Evolutionary conservation across 2,329 filamentous ascomycete species (phyloP), one percentile per base, ranked within the genome.

Genomic region (Microthyrium microscopicum): DNA sequence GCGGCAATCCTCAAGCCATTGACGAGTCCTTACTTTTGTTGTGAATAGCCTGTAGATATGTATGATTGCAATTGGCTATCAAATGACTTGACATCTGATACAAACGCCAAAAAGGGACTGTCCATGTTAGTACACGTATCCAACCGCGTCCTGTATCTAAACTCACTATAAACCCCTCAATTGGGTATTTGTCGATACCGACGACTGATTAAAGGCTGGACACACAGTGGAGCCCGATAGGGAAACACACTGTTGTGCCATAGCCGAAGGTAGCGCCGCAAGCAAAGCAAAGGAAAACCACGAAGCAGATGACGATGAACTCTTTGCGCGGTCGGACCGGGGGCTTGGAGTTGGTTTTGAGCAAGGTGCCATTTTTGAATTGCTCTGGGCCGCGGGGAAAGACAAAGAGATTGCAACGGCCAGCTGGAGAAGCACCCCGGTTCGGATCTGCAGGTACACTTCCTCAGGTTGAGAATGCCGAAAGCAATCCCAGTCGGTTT

Each of bases 21-120:
- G 33, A 19, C 28, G 21, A 17, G 13, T 18, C 42, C 73, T 52
- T 66, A 94, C 84, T 91, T 81, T 49, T 66, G 56, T 48, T 75
- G 70, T 33, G 87, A 70, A 58, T 85, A 95, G 41, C 64, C 67
- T 24, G 73, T 76, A 35, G 69, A 60, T 34, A 94, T 68, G 55
- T 91, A 94, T 36, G 68, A 61, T 33, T 58, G 63, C 48, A 98
- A 58, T 47, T 78, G 68, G 26, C 64, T 53, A 53, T 98, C 89
- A 52, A 98, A 98, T 6, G 77, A 71, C 34, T 67, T 57, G 12
- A 68, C 67, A 50, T 78, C 75, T 28, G 78, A 78, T 45, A 95
- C 89, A 53, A 69, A 81, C 42, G 73, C 63, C 42, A 98, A 69
- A 53, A 95, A 98, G 29, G 84, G 76, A 58, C 85, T 92, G 49